Evolutionary conservation across 768 basidiomycete genomes (phyloP).

Genomic region (Sporobolomyces roseus): DNA sequence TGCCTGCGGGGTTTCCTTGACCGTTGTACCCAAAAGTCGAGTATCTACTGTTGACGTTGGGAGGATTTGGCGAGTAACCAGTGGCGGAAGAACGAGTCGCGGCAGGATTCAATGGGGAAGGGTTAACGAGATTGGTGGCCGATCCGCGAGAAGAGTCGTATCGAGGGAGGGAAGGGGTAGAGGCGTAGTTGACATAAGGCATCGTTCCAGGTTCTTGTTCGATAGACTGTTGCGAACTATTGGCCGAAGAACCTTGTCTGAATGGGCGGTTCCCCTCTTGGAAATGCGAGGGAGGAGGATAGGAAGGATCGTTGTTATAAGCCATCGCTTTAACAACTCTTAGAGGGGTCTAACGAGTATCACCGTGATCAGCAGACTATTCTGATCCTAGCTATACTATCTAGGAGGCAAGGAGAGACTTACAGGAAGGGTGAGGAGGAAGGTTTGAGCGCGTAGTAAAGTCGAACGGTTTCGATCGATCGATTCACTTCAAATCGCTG

Average conservation of each 20-base stretch:
- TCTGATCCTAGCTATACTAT: too few species aligned
- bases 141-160: slow-evolving; percentile 33
- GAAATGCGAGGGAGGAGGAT: slow-evolving; percentile 17
- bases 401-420: background rate
- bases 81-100: slow-evolving; percentile 19
- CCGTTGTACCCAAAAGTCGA: slow-evolving; percentile 37
- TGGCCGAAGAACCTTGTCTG: slow-evolving; percentile 30
- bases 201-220: slow-evolving; percentile 18
- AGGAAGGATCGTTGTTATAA: slow-evolving; percentile 8
- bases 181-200: slow-evolving; percentile 34
- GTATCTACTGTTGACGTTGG: slow-evolving; percentile 22
- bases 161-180: slow-evolving; percentile 35
- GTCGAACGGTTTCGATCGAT: slow-evolving; percentile 3
- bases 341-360: too few species aligned
- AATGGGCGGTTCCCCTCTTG: slow-evolving; percentile 22
- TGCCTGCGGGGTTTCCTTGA: background rate
- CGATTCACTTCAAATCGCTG: too few species aligned
- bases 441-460: too few species aligned
- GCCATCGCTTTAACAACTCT: too few species aligned
- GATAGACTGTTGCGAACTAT: slow-evolving; percentile 21
- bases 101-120: slow-evolving; percentile 40
- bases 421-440: too few species aligned
- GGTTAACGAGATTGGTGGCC: slow-evolving; percentile 32
- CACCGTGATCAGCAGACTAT: too few species aligned
- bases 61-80: slow-evolving; percentile 28